phyloP scores from a whole-genome alignment of 805 yeast species.

The Ogataea henricii region DNA sequence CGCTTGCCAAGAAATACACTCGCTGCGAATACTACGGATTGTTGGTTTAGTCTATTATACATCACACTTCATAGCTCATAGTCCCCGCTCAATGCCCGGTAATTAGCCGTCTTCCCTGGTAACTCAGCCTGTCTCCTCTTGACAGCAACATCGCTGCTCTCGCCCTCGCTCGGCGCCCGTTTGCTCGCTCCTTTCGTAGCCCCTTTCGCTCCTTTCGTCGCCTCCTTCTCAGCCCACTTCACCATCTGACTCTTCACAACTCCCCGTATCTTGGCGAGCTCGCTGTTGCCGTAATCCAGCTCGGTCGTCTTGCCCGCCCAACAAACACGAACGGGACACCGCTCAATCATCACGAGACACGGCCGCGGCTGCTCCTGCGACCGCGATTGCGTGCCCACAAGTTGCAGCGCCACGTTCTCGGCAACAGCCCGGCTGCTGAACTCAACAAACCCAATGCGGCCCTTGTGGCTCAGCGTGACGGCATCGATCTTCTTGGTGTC shows the following conservation, averaged over 20 bases:
- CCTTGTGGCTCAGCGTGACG: constrained; percentile 53
- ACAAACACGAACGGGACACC: constrained; percentile 50
- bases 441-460: constrained; percentile 66
- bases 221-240: constrained; percentile 49
- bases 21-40: constrained; percentile 79
- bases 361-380: constrained; percentile 25
- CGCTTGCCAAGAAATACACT: constrained; percentile 49
- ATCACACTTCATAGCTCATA: constrained; percentile 10
- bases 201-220: not conserved
- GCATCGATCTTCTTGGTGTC: constrained; percentile 39
- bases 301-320: constrained; percentile 51
- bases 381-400: constrained; percentile 6
- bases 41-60: constrained; percentile 48
- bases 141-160: not conserved
- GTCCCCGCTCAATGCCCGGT: constrained; percentile 15
- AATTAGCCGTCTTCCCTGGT: constrained; percentile 9
- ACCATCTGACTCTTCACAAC: constrained; percentile 56
- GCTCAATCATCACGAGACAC: constrained; percentile 37
- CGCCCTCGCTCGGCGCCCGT: not conserved
- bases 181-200: not conserved
- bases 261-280: constrained; percentile 48
- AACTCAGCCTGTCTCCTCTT: not conserved
- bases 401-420: constrained; percentile 41
- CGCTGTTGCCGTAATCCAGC: constrained; percentile 45
- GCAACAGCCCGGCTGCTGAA: constrained; percentile 54